Conservation (phyloP, 2,329 filamentous ascomycete genomes). For the Raffaelea albimanens region DNA sequence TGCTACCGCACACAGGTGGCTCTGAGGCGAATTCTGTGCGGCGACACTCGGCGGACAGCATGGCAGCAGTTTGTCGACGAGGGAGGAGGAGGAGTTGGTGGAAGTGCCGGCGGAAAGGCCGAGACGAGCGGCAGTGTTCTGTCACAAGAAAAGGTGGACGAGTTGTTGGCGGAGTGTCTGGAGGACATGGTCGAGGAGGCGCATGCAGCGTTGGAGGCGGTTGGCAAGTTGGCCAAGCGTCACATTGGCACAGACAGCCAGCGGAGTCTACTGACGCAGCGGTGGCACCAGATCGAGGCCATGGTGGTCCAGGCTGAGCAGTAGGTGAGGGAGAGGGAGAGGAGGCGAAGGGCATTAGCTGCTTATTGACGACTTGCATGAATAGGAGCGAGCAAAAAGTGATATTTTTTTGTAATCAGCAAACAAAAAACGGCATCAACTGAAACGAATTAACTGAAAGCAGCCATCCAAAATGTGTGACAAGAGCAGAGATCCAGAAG, state of each 20-base stretch:
- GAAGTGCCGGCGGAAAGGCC: background rate
- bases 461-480: no score
- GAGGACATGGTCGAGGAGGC: constrained; percentile 10
- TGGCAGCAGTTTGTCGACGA: constrained; percentile 12
- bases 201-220: constrained; percentile 1
- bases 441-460: no score
- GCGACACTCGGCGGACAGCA: constrained; percentile 1
- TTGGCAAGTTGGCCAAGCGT: constrained; percentile 1
- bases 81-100: background rate
- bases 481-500: no score
- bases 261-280: constrained; percentile 8
- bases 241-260: constrained; percentile 8
- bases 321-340: background rate
- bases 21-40: constrained; percentile 12
- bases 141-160: constrained; percentile 2
- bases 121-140: background rate
- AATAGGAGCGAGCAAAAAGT: background rate
- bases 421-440: no score
- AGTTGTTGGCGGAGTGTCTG: constrained; percentile 7
- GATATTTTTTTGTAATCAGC: no score
- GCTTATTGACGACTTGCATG: no score
- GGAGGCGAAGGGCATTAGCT: no score
- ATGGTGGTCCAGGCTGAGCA: constrained; percentile 8
- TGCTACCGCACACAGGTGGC: constrained; percentile 18
- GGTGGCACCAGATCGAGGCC: constrained; percentile 14